Conservation (phyloP, 2,329 filamentous ascomycete species). For the Diplodia intermedia region DNA sequence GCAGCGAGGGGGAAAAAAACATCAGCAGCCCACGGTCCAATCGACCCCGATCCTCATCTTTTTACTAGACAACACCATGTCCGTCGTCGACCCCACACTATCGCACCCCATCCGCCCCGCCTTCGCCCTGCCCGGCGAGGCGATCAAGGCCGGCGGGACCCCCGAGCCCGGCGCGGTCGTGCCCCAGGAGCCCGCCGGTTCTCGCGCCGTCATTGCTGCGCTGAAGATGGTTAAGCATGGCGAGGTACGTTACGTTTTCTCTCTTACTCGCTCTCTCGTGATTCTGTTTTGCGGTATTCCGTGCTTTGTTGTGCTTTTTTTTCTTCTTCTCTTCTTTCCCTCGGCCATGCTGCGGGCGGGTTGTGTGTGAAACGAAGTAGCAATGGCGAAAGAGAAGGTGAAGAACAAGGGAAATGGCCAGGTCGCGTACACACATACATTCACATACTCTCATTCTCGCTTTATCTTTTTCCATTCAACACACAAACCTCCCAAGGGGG, state of each 20-base stretch:
- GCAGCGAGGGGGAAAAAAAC: not conserved
- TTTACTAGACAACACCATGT: constrained; percentile 15
- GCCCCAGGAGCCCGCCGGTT: constrained; percentile 12
- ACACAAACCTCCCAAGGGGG: too few relatives aligned
- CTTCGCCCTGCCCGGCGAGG: constrained; percentile 8
- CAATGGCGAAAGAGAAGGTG: not conserved
- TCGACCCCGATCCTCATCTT: not conserved
- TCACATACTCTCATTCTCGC: too few relatives aligned
- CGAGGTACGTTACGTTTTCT: not conserved
- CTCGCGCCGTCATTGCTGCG: constrained; percentile 10
- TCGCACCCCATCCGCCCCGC: constrained; percentile 4
- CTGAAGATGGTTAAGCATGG: constrained; percentile 1
- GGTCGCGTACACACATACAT: too few relatives aligned
- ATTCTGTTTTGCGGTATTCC: not conserved
- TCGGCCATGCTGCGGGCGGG: too few relatives aligned
- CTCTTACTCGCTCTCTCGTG: too few relatives aligned
- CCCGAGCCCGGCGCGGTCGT: constrained; percentile 13
- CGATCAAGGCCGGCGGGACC: not conserved
- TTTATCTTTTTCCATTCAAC: too few relatives aligned
- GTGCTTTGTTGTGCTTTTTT: not conserved
- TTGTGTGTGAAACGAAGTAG: too few relatives aligned
- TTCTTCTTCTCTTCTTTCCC: too few relatives aligned
- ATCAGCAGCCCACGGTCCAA: too few relatives aligned
- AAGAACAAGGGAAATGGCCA: too few relatives aligned
- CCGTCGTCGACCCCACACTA: constrained; percentile 23